phyloP scores from a whole-genome alignment of 371 early-diverging fungal species.

The Mucor plumbeus region DNA sequence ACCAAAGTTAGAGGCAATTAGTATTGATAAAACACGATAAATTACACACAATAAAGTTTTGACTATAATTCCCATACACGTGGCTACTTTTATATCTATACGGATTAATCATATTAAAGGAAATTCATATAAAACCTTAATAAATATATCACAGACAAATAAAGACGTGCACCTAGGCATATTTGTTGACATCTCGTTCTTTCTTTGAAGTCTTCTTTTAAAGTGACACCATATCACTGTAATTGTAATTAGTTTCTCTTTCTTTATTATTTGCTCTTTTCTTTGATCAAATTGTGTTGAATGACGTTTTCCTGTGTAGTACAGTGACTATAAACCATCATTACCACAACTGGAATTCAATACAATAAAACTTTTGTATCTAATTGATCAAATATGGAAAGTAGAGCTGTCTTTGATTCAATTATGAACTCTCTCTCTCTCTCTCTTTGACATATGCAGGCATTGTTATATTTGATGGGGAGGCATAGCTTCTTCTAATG shows the following conservation, averaged over 20 bases:
- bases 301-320: not conserved
- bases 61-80: not conserved
- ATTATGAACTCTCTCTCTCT: not conserved
- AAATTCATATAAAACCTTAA: not conserved
- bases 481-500: no score
- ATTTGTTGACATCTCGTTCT: not conserved
- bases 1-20: slow-evolving; percentile 24
- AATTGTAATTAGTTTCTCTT: not conserved
- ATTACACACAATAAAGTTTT: not conserved
- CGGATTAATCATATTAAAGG: not conserved
- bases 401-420: not conserved
- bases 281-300: not conserved
- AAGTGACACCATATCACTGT: slow-evolving; percentile 1
- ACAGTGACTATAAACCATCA: not conserved
- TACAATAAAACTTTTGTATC: slow-evolving; percentile 1
- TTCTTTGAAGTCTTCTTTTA: not conserved
- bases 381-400: slow-evolving; percentile 5
- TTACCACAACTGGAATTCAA: not conserved
- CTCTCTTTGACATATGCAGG: not conserved
- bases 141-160: slow-evolving; percentile 2
- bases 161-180: slow-evolving; percentile 1
- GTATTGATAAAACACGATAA: not conserved
- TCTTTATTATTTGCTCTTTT: not conserved
- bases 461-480: no score
- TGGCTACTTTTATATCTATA: not conserved